Conservation (phyloP, 208 protist genomes). For the Crithidia bombi region DNA sequence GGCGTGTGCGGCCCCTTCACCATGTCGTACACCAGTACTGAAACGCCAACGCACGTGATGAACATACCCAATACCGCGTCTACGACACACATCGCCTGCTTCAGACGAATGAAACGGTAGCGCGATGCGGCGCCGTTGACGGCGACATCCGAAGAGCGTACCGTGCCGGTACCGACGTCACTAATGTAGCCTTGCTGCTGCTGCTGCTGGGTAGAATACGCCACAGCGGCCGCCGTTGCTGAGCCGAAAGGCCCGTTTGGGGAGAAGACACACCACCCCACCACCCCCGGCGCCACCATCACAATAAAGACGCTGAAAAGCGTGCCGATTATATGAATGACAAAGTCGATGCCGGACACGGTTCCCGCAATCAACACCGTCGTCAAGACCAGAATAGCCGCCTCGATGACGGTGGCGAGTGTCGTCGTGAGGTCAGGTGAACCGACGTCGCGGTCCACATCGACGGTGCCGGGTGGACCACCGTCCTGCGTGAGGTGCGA, state of each 20-base stretch:
- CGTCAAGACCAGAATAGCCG: conserved; percentile 54
- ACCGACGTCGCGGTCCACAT: conserved; percentile 69
- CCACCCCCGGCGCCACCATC: conserved; percentile 59
- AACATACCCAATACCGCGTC: conserved; percentile 39
- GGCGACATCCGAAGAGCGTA: not conserved
- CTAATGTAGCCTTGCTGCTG: not conserved
- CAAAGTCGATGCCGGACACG: conserved; percentile 68
- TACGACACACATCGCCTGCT: conserved; percentile 40
- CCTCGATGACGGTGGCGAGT: conserved; percentile 70
- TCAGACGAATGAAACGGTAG: conserved; percentile 35
- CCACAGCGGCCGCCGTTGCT: conserved; percentile 13
- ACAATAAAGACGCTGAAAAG: conserved; percentile 71
- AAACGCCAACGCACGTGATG: conserved; percentile 43
- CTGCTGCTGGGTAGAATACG: not conserved
- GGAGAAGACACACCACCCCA: conserved; percentile 63
- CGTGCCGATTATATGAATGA: conserved; percentile 70
- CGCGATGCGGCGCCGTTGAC: conserved; percentile 12
- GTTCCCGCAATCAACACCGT: conserved; percentile 48
- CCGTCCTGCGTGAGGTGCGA: not conserved
- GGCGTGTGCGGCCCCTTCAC: not conserved
- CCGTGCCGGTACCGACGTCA: not conserved
- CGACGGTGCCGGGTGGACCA: conserved; percentile 18
- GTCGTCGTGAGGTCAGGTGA: conserved; percentile 69
- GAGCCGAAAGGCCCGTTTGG: conserved; percentile 26
- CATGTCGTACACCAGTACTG: conserved; percentile 36